phyloP scores from a whole-genome alignment of 129 eudicot species.

The Pittosporum tobira region DNA sequence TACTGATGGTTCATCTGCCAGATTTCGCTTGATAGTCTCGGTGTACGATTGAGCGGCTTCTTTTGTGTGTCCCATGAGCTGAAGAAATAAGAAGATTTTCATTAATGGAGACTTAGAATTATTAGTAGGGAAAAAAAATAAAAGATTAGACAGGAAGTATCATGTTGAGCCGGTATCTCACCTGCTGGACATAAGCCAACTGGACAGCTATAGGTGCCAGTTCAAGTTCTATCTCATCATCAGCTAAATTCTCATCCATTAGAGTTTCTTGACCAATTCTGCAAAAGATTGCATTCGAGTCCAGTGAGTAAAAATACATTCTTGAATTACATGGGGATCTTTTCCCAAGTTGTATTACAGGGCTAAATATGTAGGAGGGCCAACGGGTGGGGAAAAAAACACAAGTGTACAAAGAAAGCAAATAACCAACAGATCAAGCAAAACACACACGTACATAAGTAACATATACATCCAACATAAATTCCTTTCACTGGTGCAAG shows the following conservation, averaged over 20 bases:
- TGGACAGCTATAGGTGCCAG: constrained; percentile 83
- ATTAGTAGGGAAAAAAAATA: neutral
- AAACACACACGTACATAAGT: no score
- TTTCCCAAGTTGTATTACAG: constrained; percentile 6
- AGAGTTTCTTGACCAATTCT: constrained; percentile 90
- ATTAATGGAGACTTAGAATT: constrained; percentile 1
- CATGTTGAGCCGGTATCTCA: constrained; percentile 7
- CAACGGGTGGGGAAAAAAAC: constrained; percentile 1
- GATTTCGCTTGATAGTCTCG: constrained; percentile 54
- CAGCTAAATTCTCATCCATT: constrained; percentile 75
- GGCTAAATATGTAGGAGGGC: neutral
- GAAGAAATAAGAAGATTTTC: constrained; percentile 8
- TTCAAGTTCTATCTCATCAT: constrained; percentile 73
- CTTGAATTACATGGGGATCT: neutral
- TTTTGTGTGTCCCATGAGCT: constrained; percentile 75
- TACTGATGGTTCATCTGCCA: constrained; percentile 66
- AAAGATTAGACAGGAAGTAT: neutral
- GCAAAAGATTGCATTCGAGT: constrained; percentile 20
- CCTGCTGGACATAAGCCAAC: constrained; percentile 93
- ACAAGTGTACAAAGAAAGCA: neutral
- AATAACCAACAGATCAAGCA: constrained; percentile 2
- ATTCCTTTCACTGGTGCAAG: no score
- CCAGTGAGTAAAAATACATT: constrained; percentile 6
- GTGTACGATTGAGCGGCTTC: constrained; percentile 59
- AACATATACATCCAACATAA: neutral